A percentile compares a stretch with the other conserved stretches of the same genome.
Conservation (phyloP, 495 filamentous ascomycete species). For the Penicillium cataractarum region DNA sequence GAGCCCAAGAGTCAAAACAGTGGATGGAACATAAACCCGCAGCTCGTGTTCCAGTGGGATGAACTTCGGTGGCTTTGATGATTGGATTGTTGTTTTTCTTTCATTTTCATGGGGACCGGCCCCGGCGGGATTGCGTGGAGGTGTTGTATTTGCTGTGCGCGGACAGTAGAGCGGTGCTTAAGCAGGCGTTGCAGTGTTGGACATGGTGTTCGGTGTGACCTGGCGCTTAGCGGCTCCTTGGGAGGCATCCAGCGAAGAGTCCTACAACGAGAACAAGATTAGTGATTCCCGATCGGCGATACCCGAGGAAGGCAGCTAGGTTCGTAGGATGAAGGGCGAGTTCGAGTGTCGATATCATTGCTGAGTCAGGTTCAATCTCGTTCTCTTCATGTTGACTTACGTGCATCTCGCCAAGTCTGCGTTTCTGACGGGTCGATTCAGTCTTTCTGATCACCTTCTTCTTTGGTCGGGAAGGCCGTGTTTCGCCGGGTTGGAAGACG, state of each 20-base stretch:
- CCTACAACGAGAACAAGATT: conserved; percentile 39
- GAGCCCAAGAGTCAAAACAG: not conserved
- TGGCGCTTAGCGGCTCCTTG: conserved; percentile 46
- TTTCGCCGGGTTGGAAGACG: conserved; percentile 83
- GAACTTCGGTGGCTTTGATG: conserved; percentile 14
- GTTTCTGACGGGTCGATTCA: conserved; percentile 44
- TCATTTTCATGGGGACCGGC: conserved; percentile 37
- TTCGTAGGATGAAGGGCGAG: conserved; percentile 21
- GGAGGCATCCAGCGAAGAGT: conserved; percentile 33
- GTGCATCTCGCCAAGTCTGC: conserved; percentile 48
- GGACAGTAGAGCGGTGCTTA: conserved; percentile 22
- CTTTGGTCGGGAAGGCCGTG: conserved; percentile 64
- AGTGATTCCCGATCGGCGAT: conserved; percentile 38
- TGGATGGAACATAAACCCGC: not conserved
- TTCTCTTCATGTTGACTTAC: conserved; percentile 45
- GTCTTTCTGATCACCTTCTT: conserved; percentile 60
- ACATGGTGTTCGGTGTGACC: conserved; percentile 37
- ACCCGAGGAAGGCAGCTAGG: conserved; percentile 15
- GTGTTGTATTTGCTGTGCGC: not conserved
- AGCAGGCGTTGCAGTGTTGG: conserved; percentile 39
- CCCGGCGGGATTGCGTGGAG: conserved; percentile 26
- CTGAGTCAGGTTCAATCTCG: conserved; percentile 28
- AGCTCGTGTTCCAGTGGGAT: conserved; percentile 4
- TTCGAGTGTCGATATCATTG: conserved; percentile 29
- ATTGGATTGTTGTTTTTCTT: not conserved